phyloP scores from a whole-genome alignment of 257 asterid genomes.

The Fraxinus cuspidata region DNA sequence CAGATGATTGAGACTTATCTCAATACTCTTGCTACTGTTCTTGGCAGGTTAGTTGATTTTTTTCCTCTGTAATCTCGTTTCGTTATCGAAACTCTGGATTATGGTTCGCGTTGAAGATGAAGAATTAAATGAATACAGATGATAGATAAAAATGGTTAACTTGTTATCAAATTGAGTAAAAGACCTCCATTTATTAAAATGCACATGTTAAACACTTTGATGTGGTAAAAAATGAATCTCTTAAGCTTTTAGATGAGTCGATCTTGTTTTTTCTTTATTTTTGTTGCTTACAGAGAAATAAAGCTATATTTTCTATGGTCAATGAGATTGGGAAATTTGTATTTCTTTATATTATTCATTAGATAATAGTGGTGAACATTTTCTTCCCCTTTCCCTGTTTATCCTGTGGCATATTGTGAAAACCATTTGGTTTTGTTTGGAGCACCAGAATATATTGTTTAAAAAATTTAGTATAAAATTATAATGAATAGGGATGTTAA shows the following conservation, averaged over 20 bases:
- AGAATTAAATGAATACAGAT: not conserved
- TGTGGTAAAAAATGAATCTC: too few species aligned
- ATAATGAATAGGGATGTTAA: too few species aligned
- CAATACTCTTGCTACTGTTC: slow-evolving; percentile 82
- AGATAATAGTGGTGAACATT: not conserved
- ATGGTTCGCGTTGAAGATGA: not conserved
- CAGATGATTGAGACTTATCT: slow-evolving; percentile 99
- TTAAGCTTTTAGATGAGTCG: not conserved
- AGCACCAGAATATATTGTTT: too few species aligned
- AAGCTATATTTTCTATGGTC: not conserved
- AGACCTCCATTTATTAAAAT: not conserved
- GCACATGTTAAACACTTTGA: too few species aligned
- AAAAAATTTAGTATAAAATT: too few species aligned
- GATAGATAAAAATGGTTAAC: not conserved
- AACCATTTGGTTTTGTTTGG: too few species aligned
- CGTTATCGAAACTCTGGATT: not conserved
- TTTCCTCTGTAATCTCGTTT: not conserved
- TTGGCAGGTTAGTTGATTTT: slow-evolving; percentile 62
- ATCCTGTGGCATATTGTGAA: not conserved
- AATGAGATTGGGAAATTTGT: slow-evolving; percentile 1
- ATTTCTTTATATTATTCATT: slow-evolving; percentile 8
- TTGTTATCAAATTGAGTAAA: not conserved
- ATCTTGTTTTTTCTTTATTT: not conserved
- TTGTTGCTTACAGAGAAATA: not conserved
- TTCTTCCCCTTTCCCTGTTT: not conserved